Percentiles rank a stretch among this genome's conserved stretches.
Evolutionary conservation across 179 eudicot genomes (phyloP).

Genomic region (Corrigiola litoralis): DNA sequence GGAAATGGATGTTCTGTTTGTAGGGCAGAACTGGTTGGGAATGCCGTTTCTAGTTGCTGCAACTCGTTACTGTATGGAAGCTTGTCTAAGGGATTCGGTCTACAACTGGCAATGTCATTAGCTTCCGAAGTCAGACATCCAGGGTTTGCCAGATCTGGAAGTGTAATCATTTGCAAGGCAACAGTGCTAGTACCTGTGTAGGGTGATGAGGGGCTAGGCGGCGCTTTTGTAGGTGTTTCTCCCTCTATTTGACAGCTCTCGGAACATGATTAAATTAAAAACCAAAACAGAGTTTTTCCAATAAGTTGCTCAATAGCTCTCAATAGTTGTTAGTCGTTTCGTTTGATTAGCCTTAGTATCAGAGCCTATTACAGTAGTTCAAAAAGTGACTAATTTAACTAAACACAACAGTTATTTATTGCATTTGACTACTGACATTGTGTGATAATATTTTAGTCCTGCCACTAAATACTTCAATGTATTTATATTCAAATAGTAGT

Average conservation of each 20-base stretch:
- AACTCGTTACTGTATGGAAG: conserved; percentile 16
- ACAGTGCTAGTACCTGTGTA: neutral
- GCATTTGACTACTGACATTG: too few relatives aligned
- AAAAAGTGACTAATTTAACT: too few relatives aligned
- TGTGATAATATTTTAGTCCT: too few relatives aligned
- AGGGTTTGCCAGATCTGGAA: conserved; percentile 12
- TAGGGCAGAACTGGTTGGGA: conserved; percentile 25
- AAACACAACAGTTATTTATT: too few relatives aligned
- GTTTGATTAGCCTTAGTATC: too few relatives aligned
- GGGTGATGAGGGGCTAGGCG: conserved; percentile 20
- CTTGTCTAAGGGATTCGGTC: conserved; percentile 4
- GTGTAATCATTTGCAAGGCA: conserved; percentile 20
- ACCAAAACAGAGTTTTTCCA: too few relatives aligned
- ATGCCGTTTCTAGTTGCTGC: conserved; percentile 6
- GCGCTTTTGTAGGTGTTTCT: conserved; percentile 27
- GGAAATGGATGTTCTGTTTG: conserved; percentile 28
- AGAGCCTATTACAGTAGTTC: too few relatives aligned
- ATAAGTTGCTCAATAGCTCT: too few relatives aligned
- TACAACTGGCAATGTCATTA: conserved; percentile 10
- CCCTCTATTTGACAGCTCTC: conserved; percentile 33
- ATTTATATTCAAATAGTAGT: too few relatives aligned
- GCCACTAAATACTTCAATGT: too few relatives aligned
- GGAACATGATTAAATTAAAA: conserved; percentile 33
- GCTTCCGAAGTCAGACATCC: conserved; percentile 19
- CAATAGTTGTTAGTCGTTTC: too few relatives aligned